Evolutionary conservation across 345 rosid species (phyloP).

Genomic region (Salix brachista): DNA sequence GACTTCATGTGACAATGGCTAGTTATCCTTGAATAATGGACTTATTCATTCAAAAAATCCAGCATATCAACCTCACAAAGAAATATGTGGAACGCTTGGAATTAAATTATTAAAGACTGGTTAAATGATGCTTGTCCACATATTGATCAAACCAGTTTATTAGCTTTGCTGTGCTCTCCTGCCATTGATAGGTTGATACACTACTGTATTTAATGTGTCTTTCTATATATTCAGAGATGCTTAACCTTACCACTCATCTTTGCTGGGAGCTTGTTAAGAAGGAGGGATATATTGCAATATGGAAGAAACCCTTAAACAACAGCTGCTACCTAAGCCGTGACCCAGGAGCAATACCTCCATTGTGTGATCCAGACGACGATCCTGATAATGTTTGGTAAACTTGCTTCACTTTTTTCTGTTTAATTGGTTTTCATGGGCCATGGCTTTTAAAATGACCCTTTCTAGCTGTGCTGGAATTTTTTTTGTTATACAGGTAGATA

Average conservation of each 20-base stretch:
- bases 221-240: conserved; percentile 61
- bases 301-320: conserved; percentile 83
- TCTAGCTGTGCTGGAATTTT: not conserved
- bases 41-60: not conserved
- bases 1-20: not conserved
- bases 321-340: conserved; percentile 78
- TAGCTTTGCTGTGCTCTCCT: not conserved
- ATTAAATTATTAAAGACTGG: not conserved
- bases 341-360: conserved; percentile 55
- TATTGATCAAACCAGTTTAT: not conserved
- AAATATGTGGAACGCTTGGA: not conserved
- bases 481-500: not conserved
- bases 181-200: not conserved
- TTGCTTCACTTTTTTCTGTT: not conserved
- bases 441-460: not conserved
- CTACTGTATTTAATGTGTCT: conserved; percentile 1
- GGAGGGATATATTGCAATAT: conserved; percentile 92
- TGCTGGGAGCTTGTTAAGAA: conserved; percentile 95
- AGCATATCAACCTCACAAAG: not conserved
- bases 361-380: conserved; percentile 73
- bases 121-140: not conserved
- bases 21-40: not conserved
- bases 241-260: conserved; percentile 73
- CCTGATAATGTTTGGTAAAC: conserved; percentile 86
- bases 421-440: too few species aligned